Evolutionary conservation across 345 rosid genomes (phyloP).

Genomic region (Brassica cretica): DNA sequence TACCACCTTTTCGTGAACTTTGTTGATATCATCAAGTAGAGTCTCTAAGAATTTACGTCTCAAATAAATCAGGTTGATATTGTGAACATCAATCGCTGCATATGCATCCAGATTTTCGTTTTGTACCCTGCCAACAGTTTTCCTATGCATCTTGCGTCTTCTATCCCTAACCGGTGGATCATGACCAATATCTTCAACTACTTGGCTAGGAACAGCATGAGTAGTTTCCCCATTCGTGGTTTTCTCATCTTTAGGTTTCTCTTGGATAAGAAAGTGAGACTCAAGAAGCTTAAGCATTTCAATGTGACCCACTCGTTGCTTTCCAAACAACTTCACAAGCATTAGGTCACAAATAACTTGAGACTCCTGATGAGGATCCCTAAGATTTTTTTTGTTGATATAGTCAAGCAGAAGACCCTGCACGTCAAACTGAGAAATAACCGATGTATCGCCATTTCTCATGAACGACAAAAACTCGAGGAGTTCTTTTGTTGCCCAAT

Average conservation of each 20-base stretch:
- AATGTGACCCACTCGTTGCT: neutral
- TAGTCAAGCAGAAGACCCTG: neutral
- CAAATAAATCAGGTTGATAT: neutral
- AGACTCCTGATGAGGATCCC: neutral
- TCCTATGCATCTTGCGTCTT: neutral
- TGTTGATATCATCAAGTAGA: neutral
- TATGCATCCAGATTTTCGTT: neutral
- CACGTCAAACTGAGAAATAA: neutral
- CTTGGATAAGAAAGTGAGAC: neutral
- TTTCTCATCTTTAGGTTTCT: neutral
- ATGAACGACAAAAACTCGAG: neutral
- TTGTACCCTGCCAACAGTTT: neutral
- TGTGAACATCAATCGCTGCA: neutral
- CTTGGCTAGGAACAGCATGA: neutral
- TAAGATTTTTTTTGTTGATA: neutral
- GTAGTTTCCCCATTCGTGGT: neutral
- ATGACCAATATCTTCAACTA: neutral
- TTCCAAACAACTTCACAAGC: neutral
- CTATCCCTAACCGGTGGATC: neutral
- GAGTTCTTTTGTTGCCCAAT: neutral
- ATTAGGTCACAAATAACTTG: neutral
- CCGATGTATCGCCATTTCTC: neutral
- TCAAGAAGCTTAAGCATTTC: neutral
- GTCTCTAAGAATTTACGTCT: neutral
- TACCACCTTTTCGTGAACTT: neutral